Conservation (phyloP, 2,329 filamentous ascomycete genomes). For the Scleromitrula shiraiana region DNA sequence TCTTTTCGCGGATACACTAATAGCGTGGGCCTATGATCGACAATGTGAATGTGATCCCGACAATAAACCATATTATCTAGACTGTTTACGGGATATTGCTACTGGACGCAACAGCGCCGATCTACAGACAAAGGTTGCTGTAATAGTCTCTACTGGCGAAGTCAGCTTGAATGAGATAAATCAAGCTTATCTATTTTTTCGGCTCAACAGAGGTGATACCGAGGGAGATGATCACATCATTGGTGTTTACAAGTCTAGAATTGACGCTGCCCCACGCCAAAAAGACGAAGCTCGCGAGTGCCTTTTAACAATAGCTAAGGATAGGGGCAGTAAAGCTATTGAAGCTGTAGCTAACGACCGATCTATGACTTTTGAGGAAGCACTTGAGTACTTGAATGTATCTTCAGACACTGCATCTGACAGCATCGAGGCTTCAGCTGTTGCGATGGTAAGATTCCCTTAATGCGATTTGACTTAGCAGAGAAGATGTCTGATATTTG, state of each 20-base stretch:
- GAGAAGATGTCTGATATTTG: constrained; percentile 2
- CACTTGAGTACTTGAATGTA: constrained; percentile 51
- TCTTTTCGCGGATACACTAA: constrained; percentile 53
- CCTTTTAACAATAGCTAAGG: constrained; percentile 51
- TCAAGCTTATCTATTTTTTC: constrained; percentile 51
- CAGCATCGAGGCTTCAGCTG: constrained; percentile 27
- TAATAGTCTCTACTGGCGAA: constrained; percentile 50
- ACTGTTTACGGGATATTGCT: constrained; percentile 55
- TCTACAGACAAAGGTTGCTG: constrained; percentile 49
- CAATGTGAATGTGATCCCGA: constrained; percentile 48
- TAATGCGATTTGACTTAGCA: background rate
- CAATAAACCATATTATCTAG: constrained; percentile 53
- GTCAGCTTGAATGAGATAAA: constrained; percentile 48
- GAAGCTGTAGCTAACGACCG: constrained; percentile 46
- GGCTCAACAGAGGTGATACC: constrained; percentile 39
- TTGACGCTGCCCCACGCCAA: constrained; percentile 45
- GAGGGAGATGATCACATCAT: constrained; percentile 53
- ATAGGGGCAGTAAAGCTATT: constrained; percentile 49
- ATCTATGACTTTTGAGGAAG: constrained; percentile 54
- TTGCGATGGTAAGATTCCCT: constrained; percentile 21
- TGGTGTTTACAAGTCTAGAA: constrained; percentile 49
- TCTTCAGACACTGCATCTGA: constrained; percentile 25
- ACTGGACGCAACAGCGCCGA: constrained; percentile 40
- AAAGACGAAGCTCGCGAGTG: constrained; percentile 48
- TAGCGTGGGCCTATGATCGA: constrained; percentile 54